These are phyloP conservation scores for Meredithiella fracta DNA, from an alignment of 2,329 filamentous ascomycete species.

Conservation along the genomic window DNA sequence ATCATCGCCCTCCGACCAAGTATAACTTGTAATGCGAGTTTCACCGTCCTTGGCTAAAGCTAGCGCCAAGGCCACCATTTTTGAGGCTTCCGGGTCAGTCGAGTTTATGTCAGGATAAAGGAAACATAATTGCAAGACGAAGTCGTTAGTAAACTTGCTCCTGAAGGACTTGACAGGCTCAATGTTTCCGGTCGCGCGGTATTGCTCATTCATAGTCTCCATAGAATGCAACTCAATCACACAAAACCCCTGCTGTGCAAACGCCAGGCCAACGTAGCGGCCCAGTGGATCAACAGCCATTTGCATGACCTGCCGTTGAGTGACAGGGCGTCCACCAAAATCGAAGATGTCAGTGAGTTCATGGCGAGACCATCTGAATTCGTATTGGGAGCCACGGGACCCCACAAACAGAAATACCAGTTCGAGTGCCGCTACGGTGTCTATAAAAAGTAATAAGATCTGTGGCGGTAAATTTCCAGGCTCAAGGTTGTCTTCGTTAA, in stretches of 20 bases:
- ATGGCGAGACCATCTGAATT: slow-evolving; percentile 34
- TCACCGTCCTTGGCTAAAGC: slow-evolving; percentile 33
- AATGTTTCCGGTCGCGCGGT: slow-evolving; percentile 30
- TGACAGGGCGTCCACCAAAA: not conserved
- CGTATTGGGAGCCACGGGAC: slow-evolving; percentile 29
- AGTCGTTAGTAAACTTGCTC: slow-evolving; percentile 41
- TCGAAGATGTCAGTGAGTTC: not conserved
- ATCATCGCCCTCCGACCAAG: slow-evolving; percentile 40
- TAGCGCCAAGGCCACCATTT: slow-evolving; percentile 62
- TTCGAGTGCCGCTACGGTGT: slow-evolving; percentile 40
- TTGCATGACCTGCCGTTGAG: slow-evolving; percentile 22
- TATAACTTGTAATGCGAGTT: slow-evolving; percentile 39
- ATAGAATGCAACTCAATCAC: slow-evolving; percentile 42
- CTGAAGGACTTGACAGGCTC: slow-evolving; percentile 38
- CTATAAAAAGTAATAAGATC: slow-evolving; percentile 56
- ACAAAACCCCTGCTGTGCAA: slow-evolving; percentile 52
- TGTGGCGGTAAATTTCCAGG: slow-evolving; percentile 48
- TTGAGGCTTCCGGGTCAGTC: slow-evolving; percentile 43
- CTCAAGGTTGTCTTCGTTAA: slow-evolving; percentile 11
- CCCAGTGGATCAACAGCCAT: slow-evolving; percentile 66
- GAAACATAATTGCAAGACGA: slow-evolving; percentile 79
- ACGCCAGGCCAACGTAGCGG: slow-evolving; percentile 50
- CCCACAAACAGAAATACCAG: slow-evolving; percentile 61
- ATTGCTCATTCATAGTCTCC: slow-evolving; percentile 26
- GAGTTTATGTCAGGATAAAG: slow-evolving; percentile 42